A percentile compares a stretch with the other conserved stretches of the same genome.
phyloP scores from a whole-genome alignment of 2,329 filamentous ascomycete species.

The Cladosporium oxysporum region DNA sequence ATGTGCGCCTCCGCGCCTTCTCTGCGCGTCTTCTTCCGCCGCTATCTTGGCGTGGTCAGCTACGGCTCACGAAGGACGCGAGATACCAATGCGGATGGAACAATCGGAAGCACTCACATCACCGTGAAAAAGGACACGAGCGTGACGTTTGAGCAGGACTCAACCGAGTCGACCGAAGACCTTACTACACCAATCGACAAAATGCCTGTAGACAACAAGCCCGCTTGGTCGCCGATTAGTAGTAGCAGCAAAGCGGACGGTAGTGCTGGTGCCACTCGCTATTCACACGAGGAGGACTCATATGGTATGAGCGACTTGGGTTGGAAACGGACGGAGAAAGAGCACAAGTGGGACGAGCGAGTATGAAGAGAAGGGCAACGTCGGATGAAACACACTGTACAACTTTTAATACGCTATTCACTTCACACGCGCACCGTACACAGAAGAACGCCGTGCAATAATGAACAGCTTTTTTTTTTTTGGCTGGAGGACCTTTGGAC shows the following conservation, averaged over 20 bases:
- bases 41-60: conserved; percentile 20
- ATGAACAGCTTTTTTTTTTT: not conserved
- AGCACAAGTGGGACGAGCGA: not conserved
- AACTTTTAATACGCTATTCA: not conserved
- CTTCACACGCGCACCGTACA: not conserved
- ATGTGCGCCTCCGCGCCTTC: conserved; percentile 33
- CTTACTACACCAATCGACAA: not conserved
- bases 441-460: not conserved
- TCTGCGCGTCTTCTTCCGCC: conserved; percentile 28
- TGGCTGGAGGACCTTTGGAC: too few relatives aligned
- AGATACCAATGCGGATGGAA: not conserved
- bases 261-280: conserved; percentile 1
- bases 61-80: not conserved
- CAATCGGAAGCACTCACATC: conserved; percentile 6
- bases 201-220: not conserved
- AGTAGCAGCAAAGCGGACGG: not conserved
- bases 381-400: not conserved
- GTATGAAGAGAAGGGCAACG: not conserved
- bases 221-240: not conserved
- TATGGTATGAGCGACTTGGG: conserved; percentile 9
- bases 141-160: conserved; percentile 4
- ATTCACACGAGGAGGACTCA: conserved; percentile 13
- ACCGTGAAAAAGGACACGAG: conserved; percentile 10
- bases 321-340: not conserved
- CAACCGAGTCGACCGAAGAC: not conserved